Percentiles rank a stretch among this genome's conserved stretches.
phyloP scores from a whole-genome alignment of 164 flowering plant species.

The Vitis riparia region DNA sequence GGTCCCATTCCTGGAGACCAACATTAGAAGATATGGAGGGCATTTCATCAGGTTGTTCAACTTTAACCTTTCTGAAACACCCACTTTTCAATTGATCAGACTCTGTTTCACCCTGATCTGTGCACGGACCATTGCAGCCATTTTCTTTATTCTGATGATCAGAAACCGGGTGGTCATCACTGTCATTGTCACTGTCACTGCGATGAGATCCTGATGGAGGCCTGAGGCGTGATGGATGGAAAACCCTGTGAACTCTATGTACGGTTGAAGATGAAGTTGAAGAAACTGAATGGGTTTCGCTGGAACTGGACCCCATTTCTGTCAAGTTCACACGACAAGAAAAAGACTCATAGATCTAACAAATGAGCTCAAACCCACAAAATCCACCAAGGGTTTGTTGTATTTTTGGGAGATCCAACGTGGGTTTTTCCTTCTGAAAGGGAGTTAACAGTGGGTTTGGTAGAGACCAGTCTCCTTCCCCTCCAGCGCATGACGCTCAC shows the following conservation, averaged over 20 bases:
- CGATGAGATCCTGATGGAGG: conserved; percentile 38
- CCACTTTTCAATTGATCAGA: conserved; percentile 30
- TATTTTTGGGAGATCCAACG: too few relatives aligned
- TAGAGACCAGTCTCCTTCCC: conserved; percentile 93
- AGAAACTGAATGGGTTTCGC: conserved; percentile 24
- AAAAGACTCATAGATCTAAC: too few relatives aligned
- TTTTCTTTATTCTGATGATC: conserved; percentile 31
- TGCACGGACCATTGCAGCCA: conserved; percentile 21
- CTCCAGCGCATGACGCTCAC: conserved; percentile 68
- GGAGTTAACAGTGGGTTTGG: too few relatives aligned
- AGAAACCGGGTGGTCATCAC: conserved; percentile 34
- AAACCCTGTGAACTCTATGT: conserved; percentile 26
- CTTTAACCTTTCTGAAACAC: conserved; percentile 35
- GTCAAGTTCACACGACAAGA: neutral
- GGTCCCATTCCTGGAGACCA: conserved; percentile 46
- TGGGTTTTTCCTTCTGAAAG: too few relatives aligned
- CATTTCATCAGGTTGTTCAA: conserved; percentile 35
- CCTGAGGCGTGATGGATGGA: conserved; percentile 55
- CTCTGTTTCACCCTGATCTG: conserved; percentile 24
- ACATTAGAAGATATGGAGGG: conserved; percentile 32
- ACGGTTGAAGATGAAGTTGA: conserved; percentile 5
- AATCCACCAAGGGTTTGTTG: too few relatives aligned
- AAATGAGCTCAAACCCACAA: too few relatives aligned
- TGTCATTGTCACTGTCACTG: conserved; percentile 15
- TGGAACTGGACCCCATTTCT: conserved; percentile 39